A percentile compares a stretch with the other conserved stretches of the same genome.
Conservation (phyloP, 352 stramenopile species). For the Blastocystis sp. region DNA sequence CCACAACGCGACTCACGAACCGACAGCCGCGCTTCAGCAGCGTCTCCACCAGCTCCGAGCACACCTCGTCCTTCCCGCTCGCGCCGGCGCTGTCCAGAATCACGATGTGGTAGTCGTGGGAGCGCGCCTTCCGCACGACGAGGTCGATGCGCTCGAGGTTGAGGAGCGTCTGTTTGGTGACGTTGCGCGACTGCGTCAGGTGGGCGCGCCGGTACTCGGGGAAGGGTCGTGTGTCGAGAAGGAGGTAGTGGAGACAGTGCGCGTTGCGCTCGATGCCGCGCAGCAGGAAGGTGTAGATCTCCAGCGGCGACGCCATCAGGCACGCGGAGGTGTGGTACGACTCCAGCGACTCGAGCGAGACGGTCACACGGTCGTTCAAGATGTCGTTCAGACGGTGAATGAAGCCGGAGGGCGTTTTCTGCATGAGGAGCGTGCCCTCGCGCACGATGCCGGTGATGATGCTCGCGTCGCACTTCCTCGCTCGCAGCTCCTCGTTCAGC, state of each 20-base stretch:
- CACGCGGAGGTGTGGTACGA: constrained; percentile 1
- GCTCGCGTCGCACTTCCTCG: background rate
- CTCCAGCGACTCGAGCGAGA: constrained; percentile 44
- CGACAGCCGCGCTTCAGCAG: constrained; percentile 7
- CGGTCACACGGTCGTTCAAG: constrained; percentile 29
- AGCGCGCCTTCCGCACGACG: constrained; percentile 19
- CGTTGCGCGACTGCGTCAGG: constrained; percentile 26
- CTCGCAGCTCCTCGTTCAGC: constrained; percentile 9
- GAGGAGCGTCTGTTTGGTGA: constrained; percentile 27
- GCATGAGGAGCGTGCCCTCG: constrained; percentile 40
- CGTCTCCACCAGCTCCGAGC: background rate
- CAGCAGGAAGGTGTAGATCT: constrained; percentile 64
- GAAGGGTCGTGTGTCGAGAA: constrained; percentile 28
- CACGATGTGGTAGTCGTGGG: constrained; percentile 61
- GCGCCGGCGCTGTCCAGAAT: constrained; percentile 31
- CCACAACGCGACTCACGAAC: constrained; percentile 34
- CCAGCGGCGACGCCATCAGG: background rate
- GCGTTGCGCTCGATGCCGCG: constrained; percentile 38
- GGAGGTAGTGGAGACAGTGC: constrained; percentile 50
- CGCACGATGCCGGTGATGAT: constrained; percentile 52
- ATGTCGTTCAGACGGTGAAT: constrained; percentile 65
- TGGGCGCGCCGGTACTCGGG: background rate
- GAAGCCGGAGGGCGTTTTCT: constrained; percentile 51
- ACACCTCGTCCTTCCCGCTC: background rate
- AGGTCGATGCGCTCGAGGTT: constrained; percentile 53